Evolutionary conservation across 2,329 filamentous ascomycete genomes (phyloP).

Genomic region (Alternaria incomplexa): DNA sequence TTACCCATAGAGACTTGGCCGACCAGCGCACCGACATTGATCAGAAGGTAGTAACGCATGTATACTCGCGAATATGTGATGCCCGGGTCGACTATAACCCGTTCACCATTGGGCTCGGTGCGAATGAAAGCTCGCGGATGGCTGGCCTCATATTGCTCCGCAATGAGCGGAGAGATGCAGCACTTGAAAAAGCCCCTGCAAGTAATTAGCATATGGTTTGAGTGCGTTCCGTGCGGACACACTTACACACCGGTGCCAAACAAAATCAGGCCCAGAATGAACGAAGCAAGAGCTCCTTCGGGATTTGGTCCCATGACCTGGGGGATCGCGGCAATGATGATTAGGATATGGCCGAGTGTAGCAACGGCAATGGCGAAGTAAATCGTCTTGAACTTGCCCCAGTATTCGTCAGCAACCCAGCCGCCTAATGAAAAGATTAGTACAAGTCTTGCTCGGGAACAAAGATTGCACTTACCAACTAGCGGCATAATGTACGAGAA

Average conservation of each 20-base stretch:
- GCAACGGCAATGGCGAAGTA: slow-evolving; percentile 63
- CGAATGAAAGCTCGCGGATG: slow-evolving; percentile 56
- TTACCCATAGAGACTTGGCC: slow-evolving; percentile 66
- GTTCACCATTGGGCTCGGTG: slow-evolving; percentile 62
- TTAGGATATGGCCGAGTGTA: slow-evolving; percentile 60
- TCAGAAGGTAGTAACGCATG: slow-evolving; percentile 73
- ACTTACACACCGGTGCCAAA: slow-evolving; percentile 48
- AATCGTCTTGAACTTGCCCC: slow-evolving; percentile 66
- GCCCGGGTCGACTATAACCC: slow-evolving; percentile 71
- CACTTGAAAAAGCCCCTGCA: slow-evolving; percentile 49
- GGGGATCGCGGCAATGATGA: slow-evolving; percentile 60
- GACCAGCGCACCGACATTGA: slow-evolving; percentile 69
- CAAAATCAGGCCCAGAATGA: slow-evolving; percentile 55
- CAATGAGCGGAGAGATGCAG: slow-evolving; percentile 64
- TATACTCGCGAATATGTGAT: slow-evolving; percentile 70
- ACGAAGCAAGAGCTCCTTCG: slow-evolving; percentile 52
- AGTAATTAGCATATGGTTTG: background rate
- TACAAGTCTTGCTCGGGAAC: background rate
- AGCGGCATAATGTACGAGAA: slow-evolving; percentile 35
- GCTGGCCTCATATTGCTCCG: slow-evolving; percentile 70
- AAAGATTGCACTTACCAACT: slow-evolving; percentile 23
- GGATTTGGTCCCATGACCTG: slow-evolving; percentile 47
- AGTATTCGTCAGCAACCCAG: slow-evolving; percentile 63
- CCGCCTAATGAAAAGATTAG: slow-evolving; percentile 59
- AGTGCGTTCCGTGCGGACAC: background rate